phyloP scores from a whole-genome alignment of 1,284 basidiomycete genomes.

The Paramarasmius palmivorus region DNA sequence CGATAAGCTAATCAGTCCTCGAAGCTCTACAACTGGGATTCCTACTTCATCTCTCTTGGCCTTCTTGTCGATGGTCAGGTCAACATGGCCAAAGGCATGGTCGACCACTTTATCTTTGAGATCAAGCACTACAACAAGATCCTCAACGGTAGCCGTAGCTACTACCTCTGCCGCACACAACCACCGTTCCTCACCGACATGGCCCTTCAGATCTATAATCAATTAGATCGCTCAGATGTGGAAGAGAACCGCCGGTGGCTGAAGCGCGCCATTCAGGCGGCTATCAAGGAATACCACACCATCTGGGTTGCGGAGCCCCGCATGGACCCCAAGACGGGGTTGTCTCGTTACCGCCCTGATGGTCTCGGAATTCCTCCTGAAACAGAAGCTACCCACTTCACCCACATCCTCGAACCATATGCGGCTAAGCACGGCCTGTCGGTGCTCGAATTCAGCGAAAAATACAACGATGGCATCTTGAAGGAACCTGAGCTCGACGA shows the following conservation, averaged over 20 bases:
- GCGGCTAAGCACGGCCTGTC: conserved; percentile 92
- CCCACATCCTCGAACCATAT: conserved; percentile 94
- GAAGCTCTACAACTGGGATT: conserved; percentile 90
- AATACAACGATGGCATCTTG: conserved; percentile 86
- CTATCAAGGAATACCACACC: conserved; percentile 98
- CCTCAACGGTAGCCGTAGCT: conserved; percentile 75
- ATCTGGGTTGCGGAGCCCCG: conserved; percentile 95
- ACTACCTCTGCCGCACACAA: conserved; percentile 95
- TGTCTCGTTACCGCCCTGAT: conserved; percentile 91
- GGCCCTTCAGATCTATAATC: conserved; percentile 96
- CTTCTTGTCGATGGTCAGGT: conserved; percentile 93
- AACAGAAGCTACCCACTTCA: conserved; percentile 98
- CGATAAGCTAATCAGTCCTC: conserved; percentile 7
- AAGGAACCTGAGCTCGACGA: conserved; percentile 91
- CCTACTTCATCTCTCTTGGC: conserved; percentile 93
- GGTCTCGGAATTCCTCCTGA: conserved; percentile 98
- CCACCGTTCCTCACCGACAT: conserved; percentile 99
- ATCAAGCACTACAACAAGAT: conserved; percentile 97
- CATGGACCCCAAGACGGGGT: conserved; percentile 89
- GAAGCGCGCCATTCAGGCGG: conserved; percentile 92
- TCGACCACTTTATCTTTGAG: conserved; percentile 99
- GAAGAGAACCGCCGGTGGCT: conserved; percentile 89
- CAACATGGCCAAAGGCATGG: conserved; percentile 93
- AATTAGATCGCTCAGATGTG: conserved; percentile 84
- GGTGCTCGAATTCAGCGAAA: conserved; percentile 97